Conservation (phyloP, 2,329 filamentous ascomycete genomes). For the Penicillium sp. region DNA sequence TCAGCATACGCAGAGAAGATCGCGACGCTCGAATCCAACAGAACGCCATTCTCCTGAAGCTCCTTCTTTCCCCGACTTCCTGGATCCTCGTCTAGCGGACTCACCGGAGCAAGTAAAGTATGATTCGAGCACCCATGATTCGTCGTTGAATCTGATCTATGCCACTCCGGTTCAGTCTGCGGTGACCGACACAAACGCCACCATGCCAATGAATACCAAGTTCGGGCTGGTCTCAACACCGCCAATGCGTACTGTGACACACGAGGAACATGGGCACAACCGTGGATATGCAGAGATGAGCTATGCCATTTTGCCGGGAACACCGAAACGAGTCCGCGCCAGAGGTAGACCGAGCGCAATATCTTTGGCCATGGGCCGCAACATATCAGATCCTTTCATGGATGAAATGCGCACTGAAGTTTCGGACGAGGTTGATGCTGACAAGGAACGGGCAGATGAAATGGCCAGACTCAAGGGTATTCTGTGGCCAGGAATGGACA, state of each 20-base stretch:
- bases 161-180: slow-evolving; percentile 1
- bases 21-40: not conserved
- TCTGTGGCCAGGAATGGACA: slow-evolving; percentile 52
- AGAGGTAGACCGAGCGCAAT: not conserved
- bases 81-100: slow-evolving; percentile 31
- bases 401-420: slow-evolving; percentile 6
- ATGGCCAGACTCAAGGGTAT: slow-evolving; percentile 48
- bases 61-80: slow-evolving; percentile 17
- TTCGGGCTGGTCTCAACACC: not conserved
- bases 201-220: not conserved
- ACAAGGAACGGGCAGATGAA: slow-evolving; percentile 37
- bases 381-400: slow-evolving; percentile 19
- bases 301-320: slow-evolving; percentile 6
- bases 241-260: not conserved
- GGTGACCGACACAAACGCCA: not conserved
- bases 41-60: not conserved
- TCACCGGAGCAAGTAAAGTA: slow-evolving; percentile 8
- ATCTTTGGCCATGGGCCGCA: slow-evolving; percentile 1
- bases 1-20: slow-evolving; percentile 4
- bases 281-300: not conserved
- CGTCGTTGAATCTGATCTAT: slow-evolving; percentile 5
- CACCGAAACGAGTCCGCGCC: slow-evolving; percentile 9
- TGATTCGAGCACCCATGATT: not conserved
- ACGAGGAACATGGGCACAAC: not conserved
- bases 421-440: slow-evolving; percentile 20